Conservation (phyloP, 805 yeast species). For the Saturnispora kantuleensis region DNA sequence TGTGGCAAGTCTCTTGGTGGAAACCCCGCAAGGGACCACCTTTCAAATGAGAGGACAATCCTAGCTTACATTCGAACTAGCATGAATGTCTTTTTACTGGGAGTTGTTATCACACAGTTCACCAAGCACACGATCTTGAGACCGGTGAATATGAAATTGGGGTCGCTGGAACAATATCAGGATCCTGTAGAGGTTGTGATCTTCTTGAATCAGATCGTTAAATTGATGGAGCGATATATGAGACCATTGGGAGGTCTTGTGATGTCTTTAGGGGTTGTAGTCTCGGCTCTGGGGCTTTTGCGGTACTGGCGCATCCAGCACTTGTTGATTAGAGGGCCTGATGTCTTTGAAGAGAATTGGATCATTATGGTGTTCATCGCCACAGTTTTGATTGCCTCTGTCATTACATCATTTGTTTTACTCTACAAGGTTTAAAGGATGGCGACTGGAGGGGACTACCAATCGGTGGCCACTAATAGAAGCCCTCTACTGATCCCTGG, state of each 20-base stretch:
- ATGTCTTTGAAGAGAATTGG: slow-evolving; percentile 7
- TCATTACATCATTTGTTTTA: slow-evolving; percentile 5
- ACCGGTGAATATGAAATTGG: slow-evolving; percentile 9
- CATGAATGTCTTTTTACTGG: slow-evolving; percentile 40
- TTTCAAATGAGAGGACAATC: slow-evolving; percentile 55
- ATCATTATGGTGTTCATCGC: background rate
- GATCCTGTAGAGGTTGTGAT: background rate
- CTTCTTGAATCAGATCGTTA: background rate
- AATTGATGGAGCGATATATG: background rate
- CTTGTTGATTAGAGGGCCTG: background rate
- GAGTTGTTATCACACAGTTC: slow-evolving; percentile 45
- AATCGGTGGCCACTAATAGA: background rate
- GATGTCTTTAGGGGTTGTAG: slow-evolving; percentile 1
- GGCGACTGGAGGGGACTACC: background rate
- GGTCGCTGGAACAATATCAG: background rate
- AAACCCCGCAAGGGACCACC: slow-evolving; percentile 40
- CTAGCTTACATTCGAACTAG: slow-evolving; percentile 53
- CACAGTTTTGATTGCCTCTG: background rate
- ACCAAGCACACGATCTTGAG: slow-evolving; percentile 28
- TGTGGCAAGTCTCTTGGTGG: slow-evolving; percentile 3
- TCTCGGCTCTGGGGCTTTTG: background rate
- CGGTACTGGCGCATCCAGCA: slow-evolving; percentile 1
- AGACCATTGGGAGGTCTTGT: slow-evolving; percentile 4
- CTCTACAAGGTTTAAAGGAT: slow-evolving; percentile 1
- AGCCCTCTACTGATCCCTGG: background rate